Base-by-base conservation (phyloP, 352 stramenopile species). In the Phytophthora cryptogea region DNA sequence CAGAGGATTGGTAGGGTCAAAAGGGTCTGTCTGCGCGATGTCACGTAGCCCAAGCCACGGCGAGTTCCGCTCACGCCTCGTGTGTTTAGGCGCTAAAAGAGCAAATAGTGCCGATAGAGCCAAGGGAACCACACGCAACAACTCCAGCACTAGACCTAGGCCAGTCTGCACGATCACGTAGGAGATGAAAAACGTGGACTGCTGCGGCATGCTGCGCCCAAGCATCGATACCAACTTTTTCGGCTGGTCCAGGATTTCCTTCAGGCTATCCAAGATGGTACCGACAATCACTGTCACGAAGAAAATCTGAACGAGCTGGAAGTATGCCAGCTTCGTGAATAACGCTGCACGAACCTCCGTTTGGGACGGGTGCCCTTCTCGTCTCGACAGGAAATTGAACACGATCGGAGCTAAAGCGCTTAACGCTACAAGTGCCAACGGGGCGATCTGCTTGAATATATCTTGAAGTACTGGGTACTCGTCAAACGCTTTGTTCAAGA, bases 171-270 rank as follows among this genome's bases (percentile, higher is more conserved):
- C 71, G 54, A 92, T 86, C 44, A 94, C 72, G 60, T 88, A 94
- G 17, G 80, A 88, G 64, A 92, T 94, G 62, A 92, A 94, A 42
- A 89, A 88, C 36, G 81, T 90, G n/a, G 83, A 91, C 56, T 92
- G 85, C 48, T 88, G 79, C 13, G 85, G 80, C 70, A 94, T 92
- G 27, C 77, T 89, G 28, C 66, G 66, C 5, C 83, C 85, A 40
- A 94, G 78, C 75, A 94, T 89, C 1, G 50, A 57, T 27, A 94
- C 85, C 7, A 92, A 44, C 26, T 55, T 74, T 59, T 89, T 89
- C 0, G 82, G 85, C 23, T 89, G 80, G 41, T 94, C 72, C 14
- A 91, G 13, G 33, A 94, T 88, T 23, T 82, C 78, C 46, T 84
- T 83, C 13, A 91, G 35, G 26, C 79, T 91, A 52, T 90, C 81